These are phyloP conservation scores for Stephania yunnanensis DNA, from an alignment of 164 flowering plant species.

Conservation along the genomic window DNA sequence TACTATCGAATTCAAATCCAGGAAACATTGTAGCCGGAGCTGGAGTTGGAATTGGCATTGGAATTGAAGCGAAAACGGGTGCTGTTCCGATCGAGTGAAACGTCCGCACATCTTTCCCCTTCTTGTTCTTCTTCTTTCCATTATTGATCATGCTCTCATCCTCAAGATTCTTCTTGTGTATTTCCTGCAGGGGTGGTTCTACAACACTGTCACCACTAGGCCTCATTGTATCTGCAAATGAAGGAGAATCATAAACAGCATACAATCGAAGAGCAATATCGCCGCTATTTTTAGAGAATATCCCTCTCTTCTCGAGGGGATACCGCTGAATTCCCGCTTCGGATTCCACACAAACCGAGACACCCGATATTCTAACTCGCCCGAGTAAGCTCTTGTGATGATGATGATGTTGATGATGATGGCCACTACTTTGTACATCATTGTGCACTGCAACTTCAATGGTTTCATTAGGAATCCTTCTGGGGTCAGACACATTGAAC, in stretches of 20 bases:
- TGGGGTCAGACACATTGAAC: slow-evolving; percentile 45
- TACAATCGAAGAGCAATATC: slow-evolving; percentile 59
- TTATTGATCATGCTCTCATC: slow-evolving; percentile 16
- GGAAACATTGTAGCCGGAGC: slow-evolving; percentile 30
- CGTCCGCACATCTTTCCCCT: slow-evolving; percentile 44
- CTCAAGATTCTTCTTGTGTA: slow-evolving; percentile 21
- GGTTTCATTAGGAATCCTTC: slow-evolving; percentile 35
- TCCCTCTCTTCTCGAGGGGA: slow-evolving; percentile 83
- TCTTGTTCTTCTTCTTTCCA: slow-evolving; percentile 27
- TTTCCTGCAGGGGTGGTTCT: slow-evolving; percentile 33
- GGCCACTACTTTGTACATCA: slow-evolving; percentile 32
- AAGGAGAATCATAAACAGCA: slow-evolving; percentile 18
- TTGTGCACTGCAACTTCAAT: slow-evolving; percentile 58
- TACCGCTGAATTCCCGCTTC: slow-evolving; percentile 50
- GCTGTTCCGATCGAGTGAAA: slow-evolving; percentile 54
- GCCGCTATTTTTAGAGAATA: slow-evolving; percentile 72
- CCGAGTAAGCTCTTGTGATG: slow-evolving; percentile 75
- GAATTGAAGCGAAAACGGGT: slow-evolving; percentile 8
- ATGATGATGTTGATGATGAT: too few relatives aligned
- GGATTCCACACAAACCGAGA: slow-evolving; percentile 43
- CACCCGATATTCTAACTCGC: slow-evolving; percentile 69
- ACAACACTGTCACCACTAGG: slow-evolving; percentile 4
- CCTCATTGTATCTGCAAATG: background rate
- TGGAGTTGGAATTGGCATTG: slow-evolving; percentile 9
- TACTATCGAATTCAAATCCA: slow-evolving; percentile 11